Base-by-base conservation (phyloP, 1,139 yeast species). In the Scheffersomyces illinoinensis region DNA sequence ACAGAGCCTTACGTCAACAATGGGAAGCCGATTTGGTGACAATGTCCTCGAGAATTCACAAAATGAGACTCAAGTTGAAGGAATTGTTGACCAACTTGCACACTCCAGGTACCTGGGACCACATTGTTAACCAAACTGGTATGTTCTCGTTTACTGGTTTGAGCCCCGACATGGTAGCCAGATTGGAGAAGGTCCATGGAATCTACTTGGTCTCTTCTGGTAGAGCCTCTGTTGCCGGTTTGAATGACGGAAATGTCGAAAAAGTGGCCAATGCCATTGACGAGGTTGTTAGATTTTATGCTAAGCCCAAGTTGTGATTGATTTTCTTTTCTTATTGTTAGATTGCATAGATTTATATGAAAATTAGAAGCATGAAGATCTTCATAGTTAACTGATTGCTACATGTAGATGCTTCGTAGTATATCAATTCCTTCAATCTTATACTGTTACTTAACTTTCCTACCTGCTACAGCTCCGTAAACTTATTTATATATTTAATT, bases 91-190 rank as follows among this genome's bases (percentile, higher is more conserved):
- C 84, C 60, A 75, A 77, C 54, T 84, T 91, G 64, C 83, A 85
- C 17, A 92, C 98, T 54, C 95, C 96, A 56, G 96, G 96, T 58
- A 86, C 83, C 73, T 95, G 99, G 99, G 91, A 89, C 66, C 98
- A 93, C 76, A 91, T 95, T 68, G 91, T 91, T 57, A 82, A 84
- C 64, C 98, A 95, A 78, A 90, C 91, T 61, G 99, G 99, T 67
- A 95, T 95, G 99, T 95, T 95, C 76, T 92, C 97, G 58, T 95
- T 88, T 77, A 93, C 98, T 26, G 98, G 97, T 1, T 83, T 95
- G 66, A 77, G 84, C 23, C 81, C 89, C 26, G 91, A 88, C 56
- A 95, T 92, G 86, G 98, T 91, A 56, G 85, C 84, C 59, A 83
- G 91, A 65, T 83, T 93, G 62, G 97, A 92, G 71, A 75, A 83